Evolutionary conservation across 2,329 filamentous ascomycete species (phyloP).

Genomic region (Verruconis gallopava): DNA sequence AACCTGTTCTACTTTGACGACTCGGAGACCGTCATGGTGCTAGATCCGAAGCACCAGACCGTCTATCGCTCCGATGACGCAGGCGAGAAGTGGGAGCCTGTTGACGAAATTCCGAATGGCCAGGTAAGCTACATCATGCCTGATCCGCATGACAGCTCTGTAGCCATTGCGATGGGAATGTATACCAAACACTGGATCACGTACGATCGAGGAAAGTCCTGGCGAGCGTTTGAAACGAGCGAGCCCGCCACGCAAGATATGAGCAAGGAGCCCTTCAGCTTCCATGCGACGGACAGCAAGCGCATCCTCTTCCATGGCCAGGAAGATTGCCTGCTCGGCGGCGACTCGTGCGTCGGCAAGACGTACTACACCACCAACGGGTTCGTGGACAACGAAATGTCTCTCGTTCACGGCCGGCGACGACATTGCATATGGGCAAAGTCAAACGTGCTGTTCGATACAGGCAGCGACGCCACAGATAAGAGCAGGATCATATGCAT

Average conservation of each 20-base stretch:
- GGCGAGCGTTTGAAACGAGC: constrained; percentile 59
- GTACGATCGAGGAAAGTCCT: constrained; percentile 66
- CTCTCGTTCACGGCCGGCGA: constrained; percentile 54
- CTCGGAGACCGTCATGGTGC: constrained; percentile 67
- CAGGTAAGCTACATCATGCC: constrained; percentile 51
- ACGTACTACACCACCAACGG: constrained; percentile 71
- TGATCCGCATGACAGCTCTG: constrained; percentile 65
- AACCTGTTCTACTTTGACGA: constrained; percentile 85
- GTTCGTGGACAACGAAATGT: constrained; percentile 52
- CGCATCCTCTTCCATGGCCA: constrained; percentile 66
- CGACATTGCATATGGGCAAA: constrained; percentile 82
- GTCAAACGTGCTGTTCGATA: constrained; percentile 58
- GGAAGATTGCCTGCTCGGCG: constrained; percentile 25
- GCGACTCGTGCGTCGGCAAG: constrained; percentile 29
- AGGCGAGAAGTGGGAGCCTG: constrained; percentile 59
- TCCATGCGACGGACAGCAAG: constrained; percentile 72
- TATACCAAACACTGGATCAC: constrained; percentile 68
- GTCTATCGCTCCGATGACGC: constrained; percentile 72
- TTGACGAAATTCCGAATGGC: constrained; percentile 52
- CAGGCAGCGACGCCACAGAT: constrained; percentile 52
- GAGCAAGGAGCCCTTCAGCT: constrained; percentile 49
- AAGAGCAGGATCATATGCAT: constrained; percentile 68
- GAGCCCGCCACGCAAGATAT: constrained; percentile 36
- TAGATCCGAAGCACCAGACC: constrained; percentile 49
- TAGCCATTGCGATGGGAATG: constrained; percentile 67